phyloP scores from a whole-genome alignment of 192 early-diverging fungal genomes.

The Gorgonomyces haynaldii region DNA sequence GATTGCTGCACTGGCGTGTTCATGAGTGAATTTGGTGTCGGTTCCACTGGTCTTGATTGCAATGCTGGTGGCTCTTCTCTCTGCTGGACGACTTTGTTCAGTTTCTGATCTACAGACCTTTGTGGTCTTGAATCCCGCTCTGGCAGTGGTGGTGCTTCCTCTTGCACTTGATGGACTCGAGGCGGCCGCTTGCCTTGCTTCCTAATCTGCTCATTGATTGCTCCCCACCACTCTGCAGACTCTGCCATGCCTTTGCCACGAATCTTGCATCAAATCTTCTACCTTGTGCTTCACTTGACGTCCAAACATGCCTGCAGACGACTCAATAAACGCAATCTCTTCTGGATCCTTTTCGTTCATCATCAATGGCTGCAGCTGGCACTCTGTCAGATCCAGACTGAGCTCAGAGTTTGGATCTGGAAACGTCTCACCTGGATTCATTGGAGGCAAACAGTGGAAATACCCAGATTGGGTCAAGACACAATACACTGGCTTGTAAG shows the following conservation, averaged over 20 bases:
- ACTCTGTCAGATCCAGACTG: slow-evolving; percentile 30
- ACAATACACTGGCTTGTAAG: slow-evolving; percentile 23
- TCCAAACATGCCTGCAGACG: slow-evolving; percentile 26
- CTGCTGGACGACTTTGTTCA: too few relatives aligned
- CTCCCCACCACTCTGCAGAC: slow-evolving; percentile 25
- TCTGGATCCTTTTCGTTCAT: slow-evolving; percentile 37
- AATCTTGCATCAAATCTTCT: slow-evolving; percentile 11
- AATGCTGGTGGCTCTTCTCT: too few relatives aligned
- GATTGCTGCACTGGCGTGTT: too few relatives aligned
- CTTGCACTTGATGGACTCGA: too few relatives aligned
- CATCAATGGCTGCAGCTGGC: slow-evolving; percentile 21
- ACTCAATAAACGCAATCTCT: slow-evolving; percentile 30
- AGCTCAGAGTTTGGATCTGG: slow-evolving; percentile 20
- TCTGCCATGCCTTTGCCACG: slow-evolving; percentile 20
- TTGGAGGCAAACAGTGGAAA: slow-evolving; percentile 24
- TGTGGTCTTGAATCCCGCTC: too few relatives aligned
- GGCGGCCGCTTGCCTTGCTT: neutral
- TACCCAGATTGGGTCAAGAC: slow-evolving; percentile 31
- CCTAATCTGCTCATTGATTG: slow-evolving; percentile 4
- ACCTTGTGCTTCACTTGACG: slow-evolving; percentile 29
- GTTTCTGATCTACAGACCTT: too few relatives aligned
- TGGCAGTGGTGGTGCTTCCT: too few relatives aligned
- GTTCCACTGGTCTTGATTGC: too few relatives aligned
- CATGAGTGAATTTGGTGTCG: too few relatives aligned
- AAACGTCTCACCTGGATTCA: slow-evolving; percentile 9